Percentiles rank a stretch among this genome's conserved stretches.
phyloP scores from a whole-genome alignment of 371 early-diverging fungal species.

The Mortierella sp. region DNA sequence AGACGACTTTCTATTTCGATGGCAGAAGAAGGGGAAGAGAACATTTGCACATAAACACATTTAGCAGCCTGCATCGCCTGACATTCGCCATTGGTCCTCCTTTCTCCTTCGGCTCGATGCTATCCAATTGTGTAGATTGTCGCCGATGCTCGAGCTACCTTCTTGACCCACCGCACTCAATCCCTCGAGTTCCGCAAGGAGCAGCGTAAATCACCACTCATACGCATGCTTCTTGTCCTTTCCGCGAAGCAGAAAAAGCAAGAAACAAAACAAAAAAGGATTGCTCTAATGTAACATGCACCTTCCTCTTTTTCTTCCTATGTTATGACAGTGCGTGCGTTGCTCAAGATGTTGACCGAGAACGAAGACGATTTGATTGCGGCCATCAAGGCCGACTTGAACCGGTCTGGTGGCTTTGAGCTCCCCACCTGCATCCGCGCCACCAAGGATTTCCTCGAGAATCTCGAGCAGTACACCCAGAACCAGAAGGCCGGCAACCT shows the following conservation, averaged over 20 bases:
- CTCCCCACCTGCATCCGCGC: conserved; percentile 59
- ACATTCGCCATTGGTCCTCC: background rate
- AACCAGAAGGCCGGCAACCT: conserved; percentile 15
- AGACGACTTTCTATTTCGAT: background rate
- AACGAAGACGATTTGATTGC: conserved; percentile 61
- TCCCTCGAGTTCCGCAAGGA: conserved; percentile 53
- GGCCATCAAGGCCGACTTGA: conserved; percentile 67
- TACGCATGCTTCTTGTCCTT: no score
- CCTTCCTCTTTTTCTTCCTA: background rate
- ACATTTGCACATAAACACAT: background rate
- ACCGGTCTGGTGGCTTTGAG: conserved; percentile 59
- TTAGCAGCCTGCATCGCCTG: background rate
- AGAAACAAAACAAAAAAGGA: background rate
- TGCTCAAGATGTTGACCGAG: conserved; percentile 64
- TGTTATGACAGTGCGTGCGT: conserved; percentile 57
- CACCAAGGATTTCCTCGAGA: conserved; percentile 60
- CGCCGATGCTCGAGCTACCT: conserved; percentile 23
- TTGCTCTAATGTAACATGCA: background rate
- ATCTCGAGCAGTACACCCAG: conserved; percentile 61
- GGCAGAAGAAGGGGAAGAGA: background rate
- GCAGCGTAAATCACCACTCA: conserved; percentile 27
- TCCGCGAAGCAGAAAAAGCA: no score
- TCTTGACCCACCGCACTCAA: conserved; percentile 42
- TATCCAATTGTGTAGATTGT: conserved; percentile 35
- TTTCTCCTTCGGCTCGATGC: background rate